Base-by-base conservation (phyloP, 176 grass and related monocot genomes). In the Paspalum notatum region DNA sequence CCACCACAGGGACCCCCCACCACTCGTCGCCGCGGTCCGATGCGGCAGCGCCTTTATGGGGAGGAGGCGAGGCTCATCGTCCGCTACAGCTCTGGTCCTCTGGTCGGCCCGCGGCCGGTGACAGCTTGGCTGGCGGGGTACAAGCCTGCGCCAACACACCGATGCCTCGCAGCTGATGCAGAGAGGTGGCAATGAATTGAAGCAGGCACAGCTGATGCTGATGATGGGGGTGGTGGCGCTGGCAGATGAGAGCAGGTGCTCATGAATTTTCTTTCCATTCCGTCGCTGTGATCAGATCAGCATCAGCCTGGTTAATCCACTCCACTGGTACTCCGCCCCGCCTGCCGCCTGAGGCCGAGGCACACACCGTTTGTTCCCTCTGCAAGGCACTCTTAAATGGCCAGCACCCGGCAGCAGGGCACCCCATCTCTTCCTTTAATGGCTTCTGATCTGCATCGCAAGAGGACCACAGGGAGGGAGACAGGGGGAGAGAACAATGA, bases 341-440 rank as follows among this genome's bases (percentile, higher is more conserved):
- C 66, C 66, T 44, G 46, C 44, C 45, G 67, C 24, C 67, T 46
- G 63, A 12, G 76, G 62, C 79, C 41, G 64, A 45, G 48, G 68
- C 81, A 40, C 81, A 40, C 81, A 45, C 78, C 83, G 56, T 82
- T 90, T 90, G 78, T 78, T 85, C 83, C 83, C 83, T 58, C 66
- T 22, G 66, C 58, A 67, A 85, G 87, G 72, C 43, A 72, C 82
- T 77, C 82, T 85, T 89, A 65, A 84, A 88, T 88, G 56, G 60
- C 44, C 75, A 79, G 68, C 81, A 50, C 51, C 75, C n/a, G n/a
- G n/a, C 67, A 50, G 75, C 75, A 78, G 21, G 25, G 61, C 68
- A n/a, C n/a, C 68, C 81, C 81, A 80, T 84, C 81, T 79, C 75
- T 84, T 88, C 84, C 81, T 81, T 93, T 87, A 90, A 87, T 85